Evolutionary conservation across 352 stramenopile genomes (phyloP), one percentile per base, ranked within the genome.

Genomic region (Pythium insidiosum): DNA sequence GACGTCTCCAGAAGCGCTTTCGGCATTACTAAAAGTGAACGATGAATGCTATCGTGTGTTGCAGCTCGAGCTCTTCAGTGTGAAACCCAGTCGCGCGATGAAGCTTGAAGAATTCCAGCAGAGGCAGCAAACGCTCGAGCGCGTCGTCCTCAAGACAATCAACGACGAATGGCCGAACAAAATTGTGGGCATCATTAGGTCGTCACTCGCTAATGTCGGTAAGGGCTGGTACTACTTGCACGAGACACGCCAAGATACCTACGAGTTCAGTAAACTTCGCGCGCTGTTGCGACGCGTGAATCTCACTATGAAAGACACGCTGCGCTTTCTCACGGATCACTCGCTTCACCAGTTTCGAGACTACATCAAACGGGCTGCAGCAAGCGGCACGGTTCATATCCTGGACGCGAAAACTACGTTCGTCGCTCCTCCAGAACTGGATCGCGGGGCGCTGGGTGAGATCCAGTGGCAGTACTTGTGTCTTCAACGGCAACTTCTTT

Each of bases 101-200:
- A 94, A 94, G 36, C 49, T 94, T 5, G 81, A 94, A 49, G 81
- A 94, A 36, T 94, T 94, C 33, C 78, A 91, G 29, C 78, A 91
- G 42, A 65, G 75, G 3, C 81, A 94, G 23, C 78, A 88, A 23
- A 50, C 74, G 0, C 61, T 91, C 4, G 81, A 94, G 42, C 67
- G 78, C 2, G 44, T 52, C 4, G 70, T 89, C 5, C 55, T 88
- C 36, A 93, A 91, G 61, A 74, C 63, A 0, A 83, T 91, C 31
- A 87, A 73, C 3, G 81, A 93, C 11, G 81, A 93, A 38, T 93
- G 81, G 81, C 74, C 81, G 0, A 71, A 53, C 18, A 89, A 86
- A 49, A 58, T 93, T 11, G 70, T 73, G 0, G 55, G 34, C 0
- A 84, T 87, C 30, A 84, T 91, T 50, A 81, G 82, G 45, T 63